Evolutionary conservation across 108 stramenopile species (phyloP).

Genomic region (Pseudonitzschia multiseries): DNA sequence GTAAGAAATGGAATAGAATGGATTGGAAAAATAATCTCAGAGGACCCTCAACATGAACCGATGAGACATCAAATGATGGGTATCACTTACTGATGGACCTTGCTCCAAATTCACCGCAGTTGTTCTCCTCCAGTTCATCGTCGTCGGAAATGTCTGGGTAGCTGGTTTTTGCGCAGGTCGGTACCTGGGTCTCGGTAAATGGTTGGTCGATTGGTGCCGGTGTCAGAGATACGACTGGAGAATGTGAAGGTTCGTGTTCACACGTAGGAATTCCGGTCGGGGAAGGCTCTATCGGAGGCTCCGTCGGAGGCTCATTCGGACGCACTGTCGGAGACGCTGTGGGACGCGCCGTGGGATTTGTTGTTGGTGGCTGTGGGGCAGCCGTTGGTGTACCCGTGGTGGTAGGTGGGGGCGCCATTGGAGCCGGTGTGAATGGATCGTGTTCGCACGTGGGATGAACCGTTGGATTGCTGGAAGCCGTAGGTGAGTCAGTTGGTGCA

Average conservation of each 20-base stretch:
- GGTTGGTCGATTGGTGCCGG: background rate
- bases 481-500: background rate
- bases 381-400: background rate
- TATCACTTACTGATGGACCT: background rate
- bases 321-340: background rate
- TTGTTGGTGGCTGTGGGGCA: background rate
- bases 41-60: no score
- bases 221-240: background rate
- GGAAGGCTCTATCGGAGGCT: background rate
- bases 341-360: background rate
- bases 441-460: background rate
- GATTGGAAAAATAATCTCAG: no score
- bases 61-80: background rate
- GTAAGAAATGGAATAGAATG: background rate
- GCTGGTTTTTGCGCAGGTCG: background rate
- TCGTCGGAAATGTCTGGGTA: background rate
- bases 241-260: background rate
- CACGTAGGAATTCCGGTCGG: background rate
- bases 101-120: background rate
- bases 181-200: background rate
- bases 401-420: background rate
- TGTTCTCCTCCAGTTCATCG: background rate
- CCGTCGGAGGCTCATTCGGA: background rate
- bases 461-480: background rate
- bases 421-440: background rate